Percentiles rank a stretch among this genome's conserved stretches.
Evolutionary conservation across 2,329 filamentous ascomycete genomes (phyloP).

Genomic region (Penicillium sp.): DNA sequence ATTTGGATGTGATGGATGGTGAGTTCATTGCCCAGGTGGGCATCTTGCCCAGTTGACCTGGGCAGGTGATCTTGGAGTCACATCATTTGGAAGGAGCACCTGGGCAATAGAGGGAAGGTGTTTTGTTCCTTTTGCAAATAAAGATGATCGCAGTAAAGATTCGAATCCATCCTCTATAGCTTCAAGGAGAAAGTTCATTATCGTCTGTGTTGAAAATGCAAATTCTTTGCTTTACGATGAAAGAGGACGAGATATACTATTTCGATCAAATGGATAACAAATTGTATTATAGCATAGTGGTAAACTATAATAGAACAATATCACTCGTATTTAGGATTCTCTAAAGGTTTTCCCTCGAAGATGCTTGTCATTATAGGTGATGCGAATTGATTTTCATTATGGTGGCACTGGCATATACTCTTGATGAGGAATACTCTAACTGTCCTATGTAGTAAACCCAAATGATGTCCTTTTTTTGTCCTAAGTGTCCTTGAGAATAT

Average conservation of each 20-base stretch:
- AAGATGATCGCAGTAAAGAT: neutral
- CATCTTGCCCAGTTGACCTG: neutral
- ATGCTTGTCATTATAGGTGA: neutral
- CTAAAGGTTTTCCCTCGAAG: neutral
- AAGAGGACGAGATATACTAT: no score
- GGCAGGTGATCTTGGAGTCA: neutral
- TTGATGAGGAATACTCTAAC: neutral
- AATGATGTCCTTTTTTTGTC: neutral
- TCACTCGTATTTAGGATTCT: neutral
- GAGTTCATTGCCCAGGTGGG: neutral
- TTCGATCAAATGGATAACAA: neutral
- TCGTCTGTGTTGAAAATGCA: neutral
- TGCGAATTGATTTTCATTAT: neutral
- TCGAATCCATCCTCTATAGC: neutral
- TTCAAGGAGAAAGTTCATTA: neutral
- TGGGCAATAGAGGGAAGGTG: neutral
- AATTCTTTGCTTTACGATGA: no score
- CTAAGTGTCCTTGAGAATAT: neutral
- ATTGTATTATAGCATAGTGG: no score
- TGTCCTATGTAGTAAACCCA: no score
- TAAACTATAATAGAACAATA: neutral
- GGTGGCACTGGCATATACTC: neutral
- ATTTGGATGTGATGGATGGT: neutral
- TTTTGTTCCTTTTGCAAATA: neutral
- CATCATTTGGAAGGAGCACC: neutral